Base-by-base conservation (phyloP, 2,329 filamentous ascomycete genomes). In the Alternaria angustiovoidea region DNA sequence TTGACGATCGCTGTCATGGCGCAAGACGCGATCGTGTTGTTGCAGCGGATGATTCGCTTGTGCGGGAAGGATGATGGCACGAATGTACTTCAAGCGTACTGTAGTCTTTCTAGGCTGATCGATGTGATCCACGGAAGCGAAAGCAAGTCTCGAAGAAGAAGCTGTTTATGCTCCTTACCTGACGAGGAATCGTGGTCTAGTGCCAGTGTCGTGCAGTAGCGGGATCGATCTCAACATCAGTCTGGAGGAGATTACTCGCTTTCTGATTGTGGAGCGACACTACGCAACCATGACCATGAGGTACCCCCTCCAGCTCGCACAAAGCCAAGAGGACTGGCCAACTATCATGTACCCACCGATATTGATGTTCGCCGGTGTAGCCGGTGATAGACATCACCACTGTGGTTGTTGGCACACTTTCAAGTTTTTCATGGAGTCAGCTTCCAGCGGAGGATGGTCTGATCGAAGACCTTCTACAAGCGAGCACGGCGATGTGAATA, bases 21-120 rank as follows among this genome's bases (percentile, higher is more conserved):
- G 58, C 58, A 53, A 57, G 44, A 48, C 48, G 58, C 47, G 49
- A 57, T 57, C 53, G 12, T 43, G 41, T 26, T 43, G 42, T 36
- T 48, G 47, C 22, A 36, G 42, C 54, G 54, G 42, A 48, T 32
- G 39, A 32, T 48, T 44, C 48, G 58, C 28, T 24, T 48, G 48
- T 46, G 48, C 54, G 47, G 54, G 54, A 61, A 57, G 43, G 28
- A 61, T 39, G 36, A 61, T 39, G 36, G 32, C 22, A 51, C 47
- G 41, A 42, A 36, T 42, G 28, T 12, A 36, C 38, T 38, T 20
- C 38, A 54, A 54, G 38, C 30, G 38, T 51, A 51, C 30, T 26
- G 42, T 16, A 14, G 32, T 26, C 41, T 34, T 39, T 48, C 44
- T 41, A 44, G 24, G 38, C 18, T 38, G 28, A 34, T 55, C 18